Base-by-base conservation (phyloP, 805 yeast species). In the Diddensiella caesifluorescens region DNA sequence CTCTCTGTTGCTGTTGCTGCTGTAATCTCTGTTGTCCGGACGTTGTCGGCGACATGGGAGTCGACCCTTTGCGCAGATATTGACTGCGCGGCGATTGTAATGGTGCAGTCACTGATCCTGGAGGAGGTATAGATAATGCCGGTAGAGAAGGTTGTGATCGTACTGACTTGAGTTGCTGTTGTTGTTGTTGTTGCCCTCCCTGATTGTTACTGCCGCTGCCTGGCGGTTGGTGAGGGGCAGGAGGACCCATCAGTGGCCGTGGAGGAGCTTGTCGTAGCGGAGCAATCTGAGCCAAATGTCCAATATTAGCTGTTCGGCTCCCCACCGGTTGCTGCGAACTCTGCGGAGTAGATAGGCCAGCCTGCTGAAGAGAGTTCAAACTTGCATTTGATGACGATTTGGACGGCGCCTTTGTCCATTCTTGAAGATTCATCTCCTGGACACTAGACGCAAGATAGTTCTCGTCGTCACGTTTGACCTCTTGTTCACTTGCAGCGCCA, bases 201-300 rank as follows among this genome's bases (percentile, higher is more conserved):
- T 10, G 39, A n/a, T 5, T 10, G 38, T n/a, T 13, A 27, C n/a
- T 13, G 37, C n/a, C 19, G 25, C 6, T n/a, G 7, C 37, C 15
- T 12, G 39, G 21, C 13, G 13, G 32, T 23, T 38, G 44, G 22
- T 38, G 46, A n/a, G n/a, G n/a, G n/a, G 19, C 7, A 5, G 44
- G 31, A 10, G 39, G 39, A 13, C 28, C 23, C 10, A 18, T 34
- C 10, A 12, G 21, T 5, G 38, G 38, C 12, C 38, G 38, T n/a
- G 44, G 30, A 7, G 54, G 56, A 2, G 56, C 53, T 35, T 48
- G 56, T 20, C 56, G 42, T 30, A 52, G 23, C n/a, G 56, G 54
- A 7, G 56, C 53, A 21, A 52, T 49, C 33, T 51, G 48, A 4
- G 51, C 53, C 46, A 50, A 33, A 39, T 52, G 54, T 16, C 45